Conservation (phyloP, 1,139 yeast species). For the Saccharomyces hybrid region DNA sequence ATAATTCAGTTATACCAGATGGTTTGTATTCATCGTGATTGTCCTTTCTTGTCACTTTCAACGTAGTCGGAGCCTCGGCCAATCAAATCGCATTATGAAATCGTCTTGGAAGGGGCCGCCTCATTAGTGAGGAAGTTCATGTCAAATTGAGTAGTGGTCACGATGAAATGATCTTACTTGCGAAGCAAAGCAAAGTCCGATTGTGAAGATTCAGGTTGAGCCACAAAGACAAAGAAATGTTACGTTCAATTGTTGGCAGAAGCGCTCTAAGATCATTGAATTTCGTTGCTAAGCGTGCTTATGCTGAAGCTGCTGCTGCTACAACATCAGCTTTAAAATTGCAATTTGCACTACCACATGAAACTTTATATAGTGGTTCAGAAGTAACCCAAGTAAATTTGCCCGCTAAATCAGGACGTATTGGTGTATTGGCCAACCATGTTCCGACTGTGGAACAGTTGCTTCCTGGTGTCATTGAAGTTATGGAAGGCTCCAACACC, state of each 20-base stretch:
- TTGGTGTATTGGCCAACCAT: constrained; percentile 97
- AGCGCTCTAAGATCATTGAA: constrained; percentile 44
- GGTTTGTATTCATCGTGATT: background rate
- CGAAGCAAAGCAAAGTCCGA: background rate
- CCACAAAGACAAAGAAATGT: constrained; percentile 10
- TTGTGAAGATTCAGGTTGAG: background rate
- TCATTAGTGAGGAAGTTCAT: background rate
- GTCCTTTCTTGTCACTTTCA: background rate
- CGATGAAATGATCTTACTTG: too few species aligned
- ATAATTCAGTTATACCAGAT: too few species aligned
- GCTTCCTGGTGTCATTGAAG: constrained; percentile 92
- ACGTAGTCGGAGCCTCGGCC: background rate
- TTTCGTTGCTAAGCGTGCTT: constrained; percentile 64
- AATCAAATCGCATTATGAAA: background rate
- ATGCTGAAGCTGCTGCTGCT: constrained; percentile 60
- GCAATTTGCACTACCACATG: constrained; percentile 86
- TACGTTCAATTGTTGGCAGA: constrained; percentile 35
- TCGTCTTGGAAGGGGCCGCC: background rate
- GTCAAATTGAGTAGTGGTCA: background rate
- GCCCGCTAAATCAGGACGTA: constrained; percentile 93
- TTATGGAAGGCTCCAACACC: constrained; percentile 66
- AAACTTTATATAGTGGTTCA: constrained; percentile 36
- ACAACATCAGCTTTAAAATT: constrained; percentile 50
- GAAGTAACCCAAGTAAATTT: constrained; percentile 78
- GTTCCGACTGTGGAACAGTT: constrained; percentile 97